A percentile compares a stretch with the other conserved stretches of the same genome.
These are phyloP conservation scores for Gelatoporia subvermispora DNA, from an alignment of 768 basidiomycete species.

Conservation along the genomic window DNA sequence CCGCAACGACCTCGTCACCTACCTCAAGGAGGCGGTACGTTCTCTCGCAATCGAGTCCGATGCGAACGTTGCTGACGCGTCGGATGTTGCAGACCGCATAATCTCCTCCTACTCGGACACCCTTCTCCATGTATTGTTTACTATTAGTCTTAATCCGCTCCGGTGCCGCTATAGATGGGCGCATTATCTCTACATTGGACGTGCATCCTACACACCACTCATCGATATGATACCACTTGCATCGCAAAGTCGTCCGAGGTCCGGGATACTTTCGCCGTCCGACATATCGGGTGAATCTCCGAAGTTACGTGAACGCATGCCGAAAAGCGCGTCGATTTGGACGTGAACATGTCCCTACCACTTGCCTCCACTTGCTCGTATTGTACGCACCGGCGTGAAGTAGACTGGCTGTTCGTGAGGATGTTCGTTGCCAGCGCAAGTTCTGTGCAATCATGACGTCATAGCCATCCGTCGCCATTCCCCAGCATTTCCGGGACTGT, in stretches of 20 bases:
- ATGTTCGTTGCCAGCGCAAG: no score
- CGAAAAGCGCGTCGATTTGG: no score
- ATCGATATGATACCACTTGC: background rate
- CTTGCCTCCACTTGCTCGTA: no score
- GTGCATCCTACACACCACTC: constrained; percentile 17
- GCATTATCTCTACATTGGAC: constrained; percentile 65
- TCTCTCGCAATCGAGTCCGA: background rate
- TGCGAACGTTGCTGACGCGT: background rate
- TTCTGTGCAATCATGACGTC: no score
- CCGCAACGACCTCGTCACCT: constrained; percentile 88
- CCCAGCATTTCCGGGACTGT: background rate
- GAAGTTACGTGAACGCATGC: no score
- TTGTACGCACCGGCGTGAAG: no score
- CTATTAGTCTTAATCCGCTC: constrained; percentile 39
- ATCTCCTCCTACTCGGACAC: background rate
- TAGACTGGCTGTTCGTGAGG: no score
- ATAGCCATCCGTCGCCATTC: no score
- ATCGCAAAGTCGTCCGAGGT: constrained; percentile 23
- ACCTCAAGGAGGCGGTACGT: constrained; percentile 71
- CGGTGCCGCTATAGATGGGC: constrained; percentile 74
- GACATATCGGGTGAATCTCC: no score
- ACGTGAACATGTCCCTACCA: no score
- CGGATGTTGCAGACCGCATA: background rate
- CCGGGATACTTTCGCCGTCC: constrained; percentile 27
- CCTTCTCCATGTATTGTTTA: no score